Evolutionary conservation across 306 rosid species (phyloP).

Genomic region (Vachellia collinsii): DNA sequence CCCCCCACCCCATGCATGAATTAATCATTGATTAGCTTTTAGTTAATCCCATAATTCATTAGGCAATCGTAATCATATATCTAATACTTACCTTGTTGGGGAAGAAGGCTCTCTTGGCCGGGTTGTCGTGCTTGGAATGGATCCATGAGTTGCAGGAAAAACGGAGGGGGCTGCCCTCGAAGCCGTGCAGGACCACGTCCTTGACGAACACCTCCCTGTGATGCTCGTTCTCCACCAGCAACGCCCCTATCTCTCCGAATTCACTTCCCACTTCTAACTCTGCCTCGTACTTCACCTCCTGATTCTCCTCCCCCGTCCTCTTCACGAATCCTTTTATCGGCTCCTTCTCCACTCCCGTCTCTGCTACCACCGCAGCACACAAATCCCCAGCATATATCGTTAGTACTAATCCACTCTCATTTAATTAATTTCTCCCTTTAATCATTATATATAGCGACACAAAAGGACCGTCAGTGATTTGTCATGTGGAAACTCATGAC

Average conservation of each 20-base stretch:
- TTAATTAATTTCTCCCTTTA: too few species aligned
- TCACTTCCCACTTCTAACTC: constrained; percentile 46
- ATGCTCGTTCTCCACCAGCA: constrained; percentile 71
- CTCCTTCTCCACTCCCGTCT: constrained; percentile 55
- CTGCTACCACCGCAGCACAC: constrained; percentile 29
- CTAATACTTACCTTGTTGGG: constrained; percentile 52
- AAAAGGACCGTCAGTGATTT: background rate
- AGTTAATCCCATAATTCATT: too few species aligned
- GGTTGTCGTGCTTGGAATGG: constrained; percentile 61
- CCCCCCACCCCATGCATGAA: too few species aligned
- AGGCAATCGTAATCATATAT: too few species aligned
- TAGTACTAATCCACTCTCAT: too few species aligned
- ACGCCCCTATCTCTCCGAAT: constrained; percentile 71
- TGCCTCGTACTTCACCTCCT: constrained; percentile 47
- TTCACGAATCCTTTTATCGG: constrained; percentile 45
- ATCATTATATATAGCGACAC: background rate
- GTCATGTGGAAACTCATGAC: too few species aligned
- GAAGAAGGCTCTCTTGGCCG: constrained; percentile 66
- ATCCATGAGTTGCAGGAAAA: constrained; percentile 71
- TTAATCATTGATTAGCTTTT: too few species aligned
- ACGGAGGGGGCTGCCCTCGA: constrained; percentile 43
- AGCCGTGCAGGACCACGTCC: constrained; percentile 55
- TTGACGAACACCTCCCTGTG: constrained; percentile 54
- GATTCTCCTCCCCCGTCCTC: background rate
- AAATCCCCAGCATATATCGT: too few species aligned